A percentile compares a stretch with the other conserved stretches of the same genome.
Evolutionary conservation across 257 asterid species (phyloP).

Genomic region (Paulownia fortunei): DNA sequence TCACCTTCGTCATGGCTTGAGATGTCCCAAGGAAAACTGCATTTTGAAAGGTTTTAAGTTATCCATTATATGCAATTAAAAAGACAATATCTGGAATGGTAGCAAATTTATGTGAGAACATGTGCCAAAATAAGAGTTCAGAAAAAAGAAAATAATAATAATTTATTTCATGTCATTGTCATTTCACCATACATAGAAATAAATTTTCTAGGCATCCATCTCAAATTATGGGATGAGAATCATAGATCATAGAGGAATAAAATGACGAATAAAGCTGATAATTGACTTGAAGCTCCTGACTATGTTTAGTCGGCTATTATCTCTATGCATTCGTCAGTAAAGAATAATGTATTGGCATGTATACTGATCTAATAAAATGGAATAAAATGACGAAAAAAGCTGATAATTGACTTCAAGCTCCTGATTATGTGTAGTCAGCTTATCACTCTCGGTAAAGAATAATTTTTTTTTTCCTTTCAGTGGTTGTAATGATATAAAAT

Average conservation of each 20-base stretch:
- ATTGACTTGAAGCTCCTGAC: background rate
- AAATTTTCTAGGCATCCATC: background rate
- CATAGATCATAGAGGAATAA: background rate
- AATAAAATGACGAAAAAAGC: no score
- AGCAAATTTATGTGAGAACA: background rate
- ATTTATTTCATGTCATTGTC: background rate
- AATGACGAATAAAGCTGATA: constrained; percentile 1
- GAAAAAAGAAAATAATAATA: background rate
- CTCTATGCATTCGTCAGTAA: background rate
- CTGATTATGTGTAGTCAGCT: no score
- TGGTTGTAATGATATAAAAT: background rate
- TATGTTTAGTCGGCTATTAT: background rate
- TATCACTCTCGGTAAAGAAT: no score
- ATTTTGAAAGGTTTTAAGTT: background rate
- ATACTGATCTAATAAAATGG: no score
- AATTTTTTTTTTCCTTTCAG: background rate
- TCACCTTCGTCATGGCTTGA: background rate
- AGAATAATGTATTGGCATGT: no score
- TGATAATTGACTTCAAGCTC: no score
- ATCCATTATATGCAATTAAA: background rate
- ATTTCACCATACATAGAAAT: background rate
- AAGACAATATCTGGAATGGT: background rate
- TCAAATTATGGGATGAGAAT: constrained; percentile 16
- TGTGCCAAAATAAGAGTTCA: background rate
- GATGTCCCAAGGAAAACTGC: background rate